Conservation (phyloP, 306 rosid species). For the Vigna nakashimae region DNA sequence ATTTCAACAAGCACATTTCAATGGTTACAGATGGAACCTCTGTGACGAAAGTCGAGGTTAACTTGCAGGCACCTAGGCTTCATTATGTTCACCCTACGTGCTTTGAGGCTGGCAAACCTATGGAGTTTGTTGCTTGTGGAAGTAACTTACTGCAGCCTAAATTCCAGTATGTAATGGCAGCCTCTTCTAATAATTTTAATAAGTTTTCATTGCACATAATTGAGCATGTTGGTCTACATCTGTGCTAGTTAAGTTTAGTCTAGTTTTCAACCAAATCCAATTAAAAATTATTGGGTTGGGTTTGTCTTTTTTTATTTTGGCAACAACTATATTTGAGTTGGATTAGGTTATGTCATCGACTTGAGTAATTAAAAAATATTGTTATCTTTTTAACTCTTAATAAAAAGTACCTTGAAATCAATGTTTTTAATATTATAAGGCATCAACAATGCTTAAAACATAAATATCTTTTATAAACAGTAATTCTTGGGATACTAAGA, state of each 20-base stretch:
- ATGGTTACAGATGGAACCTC: conserved; percentile 66
- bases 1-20: conserved; percentile 33
- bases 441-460: no score
- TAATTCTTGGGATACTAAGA: no score
- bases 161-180: conserved; percentile 66
- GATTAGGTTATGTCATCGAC: no score
- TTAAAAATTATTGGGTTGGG: no score
- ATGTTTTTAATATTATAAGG: no score
- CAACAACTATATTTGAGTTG: no score
- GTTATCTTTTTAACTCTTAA: no score
- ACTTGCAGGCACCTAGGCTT: conserved; percentile 77
- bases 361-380: no score
- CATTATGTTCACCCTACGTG: conserved; percentile 85
- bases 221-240: not conserved
- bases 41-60: conserved; percentile 64
- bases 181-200: conserved; percentile 35
- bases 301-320: no score
- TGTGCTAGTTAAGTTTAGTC: not conserved
- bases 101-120: conserved; percentile 97
- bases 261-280: no score
- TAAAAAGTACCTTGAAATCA: no score
- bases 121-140: conserved; percentile 96
- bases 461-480: no score
- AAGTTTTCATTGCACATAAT: conserved; percentile 2
- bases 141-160: conserved; percentile 85